phyloP scores from a whole-genome alignment of 495 filamentous ascomycete species.

The Schizothecium vesticola region DNA sequence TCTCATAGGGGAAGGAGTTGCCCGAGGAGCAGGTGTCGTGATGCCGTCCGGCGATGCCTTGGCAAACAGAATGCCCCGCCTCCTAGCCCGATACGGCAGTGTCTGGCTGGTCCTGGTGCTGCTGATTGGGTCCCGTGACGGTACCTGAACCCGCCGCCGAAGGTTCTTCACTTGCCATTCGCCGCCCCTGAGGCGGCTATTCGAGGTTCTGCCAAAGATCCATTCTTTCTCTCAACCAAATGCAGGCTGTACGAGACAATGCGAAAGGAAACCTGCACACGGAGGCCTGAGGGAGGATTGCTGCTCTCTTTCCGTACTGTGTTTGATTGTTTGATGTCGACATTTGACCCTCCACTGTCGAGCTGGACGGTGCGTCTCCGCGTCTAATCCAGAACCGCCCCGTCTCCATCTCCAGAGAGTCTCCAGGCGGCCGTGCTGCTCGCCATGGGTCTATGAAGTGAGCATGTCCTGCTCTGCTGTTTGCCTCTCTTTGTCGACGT shows the following conservation, averaged over 20 bases:
- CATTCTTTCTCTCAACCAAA: background rate
- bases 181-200: constrained; percentile 27
- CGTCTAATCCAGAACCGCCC: background rate
- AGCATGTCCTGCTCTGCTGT: background rate
- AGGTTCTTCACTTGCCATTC: constrained; percentile 9
- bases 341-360: background rate
- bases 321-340: background rate
- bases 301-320: background rate
- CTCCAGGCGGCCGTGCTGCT: background rate
- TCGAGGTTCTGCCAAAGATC: constrained; percentile 26
- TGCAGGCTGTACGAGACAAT: background rate
- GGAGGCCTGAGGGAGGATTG: background rate
- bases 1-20: constrained; percentile 15
- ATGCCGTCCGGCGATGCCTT: constrained; percentile 25
- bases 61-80: constrained; percentile 20
- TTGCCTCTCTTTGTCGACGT: background rate
- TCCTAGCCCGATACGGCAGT: background rate
- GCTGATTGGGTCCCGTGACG: constrained; percentile 32
- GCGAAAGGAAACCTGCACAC: background rate
- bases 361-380: background rate
- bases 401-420: background rate
- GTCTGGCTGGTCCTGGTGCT: background rate
- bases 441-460: background rate
- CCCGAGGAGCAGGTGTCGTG: constrained; percentile 23
- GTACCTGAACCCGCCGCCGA: constrained; percentile 25